Percentiles rank a stretch among this genome's conserved stretches.
These are phyloP conservation scores for Cucumis sativus DNA, from an alignment of 306 rosid genomes.

Conservation along the genomic window DNA sequence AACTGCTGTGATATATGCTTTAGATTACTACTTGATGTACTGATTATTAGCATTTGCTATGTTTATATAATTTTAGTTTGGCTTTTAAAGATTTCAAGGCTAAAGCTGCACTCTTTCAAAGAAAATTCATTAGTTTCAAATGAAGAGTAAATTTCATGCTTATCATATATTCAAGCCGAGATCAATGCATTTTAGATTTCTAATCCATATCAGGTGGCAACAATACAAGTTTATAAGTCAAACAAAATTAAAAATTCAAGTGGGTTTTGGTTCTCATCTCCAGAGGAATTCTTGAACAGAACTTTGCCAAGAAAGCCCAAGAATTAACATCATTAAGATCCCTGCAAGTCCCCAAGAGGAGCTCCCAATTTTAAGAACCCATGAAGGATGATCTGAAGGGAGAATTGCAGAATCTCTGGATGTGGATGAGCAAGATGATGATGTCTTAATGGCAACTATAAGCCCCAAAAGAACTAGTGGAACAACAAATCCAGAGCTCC, in stretches of 20 bases:
- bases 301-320: conserved; percentile 61
- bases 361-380: conserved; percentile 69
- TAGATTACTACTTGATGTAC: background rate
- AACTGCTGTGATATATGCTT: background rate
- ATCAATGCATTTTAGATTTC: no score
- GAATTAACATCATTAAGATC: conserved; percentile 48
- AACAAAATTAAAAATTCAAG: background rate
- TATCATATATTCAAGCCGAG: background rate
- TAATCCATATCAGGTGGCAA: background rate
- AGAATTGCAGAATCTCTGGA: conserved; percentile 29
- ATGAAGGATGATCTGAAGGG: conserved; percentile 58
- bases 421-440: conserved; percentile 25
- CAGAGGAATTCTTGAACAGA: conserved; percentile 57
- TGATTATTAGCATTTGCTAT: background rate
- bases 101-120: background rate
- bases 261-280: conserved; percentile 25
- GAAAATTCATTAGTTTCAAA: background rate
- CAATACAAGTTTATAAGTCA: conserved; percentile 4
- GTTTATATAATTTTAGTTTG: background rate
- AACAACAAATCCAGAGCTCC: conserved; percentile 62
- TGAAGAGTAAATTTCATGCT: background rate
- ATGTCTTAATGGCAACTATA: conserved; percentile 54
- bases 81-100: background rate
- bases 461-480: conserved; percentile 76
- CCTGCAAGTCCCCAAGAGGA: conserved; percentile 72